Percentiles rank a stretch among this genome's conserved stretches.
These are phyloP conservation scores for Colletotrichum tropicicola DNA, from an alignment of 2,329 filamentous ascomycete species.

Conservation along the genomic window DNA sequence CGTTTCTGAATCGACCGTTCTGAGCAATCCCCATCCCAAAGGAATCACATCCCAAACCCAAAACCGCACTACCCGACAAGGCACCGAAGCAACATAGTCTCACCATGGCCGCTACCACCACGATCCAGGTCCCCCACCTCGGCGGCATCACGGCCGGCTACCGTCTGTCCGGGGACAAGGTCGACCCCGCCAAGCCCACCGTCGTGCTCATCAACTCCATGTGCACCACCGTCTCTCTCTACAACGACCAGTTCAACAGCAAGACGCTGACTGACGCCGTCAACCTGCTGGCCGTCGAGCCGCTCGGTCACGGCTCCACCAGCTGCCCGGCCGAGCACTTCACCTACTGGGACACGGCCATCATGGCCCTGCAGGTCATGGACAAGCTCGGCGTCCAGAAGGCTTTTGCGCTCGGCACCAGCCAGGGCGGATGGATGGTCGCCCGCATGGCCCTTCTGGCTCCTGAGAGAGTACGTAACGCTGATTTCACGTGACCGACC, in stretches of 20 bases:
- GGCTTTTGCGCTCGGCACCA: slow-evolving; percentile 60
- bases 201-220: slow-evolving; percentile 61
- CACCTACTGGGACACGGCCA: slow-evolving; percentile 64
- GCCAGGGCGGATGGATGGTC: slow-evolving; percentile 62
- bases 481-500: neutral
- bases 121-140: slow-evolving; percentile 56
- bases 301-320: slow-evolving; percentile 61
- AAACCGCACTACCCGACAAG: neutral
- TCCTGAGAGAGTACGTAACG: slow-evolving; percentile 52
- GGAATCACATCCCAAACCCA: neutral
- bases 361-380: slow-evolving; percentile 65
- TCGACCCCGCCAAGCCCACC: slow-evolving; percentile 61
- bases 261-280: slow-evolving; percentile 47
- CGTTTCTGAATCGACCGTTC: neutral
- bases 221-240: slow-evolving; percentile 58
- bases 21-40: neutral
- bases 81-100: neutral
- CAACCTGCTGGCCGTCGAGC: slow-evolving; percentile 62
- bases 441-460: slow-evolving; percentile 60
- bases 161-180: slow-evolving; percentile 47
- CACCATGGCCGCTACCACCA: slow-evolving; percentile 48
- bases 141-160: slow-evolving; percentile 57
- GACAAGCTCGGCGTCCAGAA: slow-evolving; percentile 56
- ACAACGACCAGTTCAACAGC: slow-evolving; percentile 52
- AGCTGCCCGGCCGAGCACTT: slow-evolving; percentile 54